A percentile compares a stretch with the other conserved stretches of the same genome.
These are phyloP conservation scores for Globisporangium canariense DNA, from an alignment of 352 stramenopile genomes.

Conservation along the genomic window DNA sequence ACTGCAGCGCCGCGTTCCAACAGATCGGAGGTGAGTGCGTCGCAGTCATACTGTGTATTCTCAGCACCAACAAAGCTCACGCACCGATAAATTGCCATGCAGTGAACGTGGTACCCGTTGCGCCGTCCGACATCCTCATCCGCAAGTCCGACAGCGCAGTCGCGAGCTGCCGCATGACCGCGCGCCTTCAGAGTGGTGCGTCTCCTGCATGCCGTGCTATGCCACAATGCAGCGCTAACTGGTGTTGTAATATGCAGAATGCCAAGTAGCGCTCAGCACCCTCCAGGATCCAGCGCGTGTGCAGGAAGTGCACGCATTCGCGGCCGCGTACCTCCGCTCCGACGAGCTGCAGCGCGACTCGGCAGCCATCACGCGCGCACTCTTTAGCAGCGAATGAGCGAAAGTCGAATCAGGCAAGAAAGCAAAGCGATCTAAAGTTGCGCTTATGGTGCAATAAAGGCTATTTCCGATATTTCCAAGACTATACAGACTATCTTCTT, in stretches of 20 bases:
- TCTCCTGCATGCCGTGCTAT: neutral
- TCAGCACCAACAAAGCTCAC: neutral
- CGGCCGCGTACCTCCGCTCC: conserved; percentile 8
- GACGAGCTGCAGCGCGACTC: conserved; percentile 7
- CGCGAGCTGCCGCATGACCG: conserved; percentile 1
- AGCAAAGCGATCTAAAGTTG: neutral
- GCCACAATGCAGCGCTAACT: neutral
- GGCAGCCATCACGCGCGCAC: conserved; percentile 1
- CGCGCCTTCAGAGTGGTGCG: conserved; percentile 9
- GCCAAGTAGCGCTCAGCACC: neutral
- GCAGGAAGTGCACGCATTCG: neutral
- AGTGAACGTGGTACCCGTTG: conserved; percentile 11
- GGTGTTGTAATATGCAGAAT: neutral
- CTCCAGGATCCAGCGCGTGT: conserved; percentile 5
- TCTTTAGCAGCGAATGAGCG: conserved; percentile 6
- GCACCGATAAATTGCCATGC: neutral
- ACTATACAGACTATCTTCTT: neutral
- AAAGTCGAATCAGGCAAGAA: neutral
- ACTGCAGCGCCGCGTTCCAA: conserved; percentile 8
- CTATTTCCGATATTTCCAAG: neutral
- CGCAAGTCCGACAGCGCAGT: neutral
- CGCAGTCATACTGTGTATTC: too few relatives aligned
- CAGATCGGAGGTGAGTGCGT: conserved; percentile 15
- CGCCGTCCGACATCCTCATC: conserved; percentile 7
- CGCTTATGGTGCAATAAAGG: neutral